Base-by-base conservation (phyloP, 805 yeast genomes). In the Spathaspora girioi region DNA sequence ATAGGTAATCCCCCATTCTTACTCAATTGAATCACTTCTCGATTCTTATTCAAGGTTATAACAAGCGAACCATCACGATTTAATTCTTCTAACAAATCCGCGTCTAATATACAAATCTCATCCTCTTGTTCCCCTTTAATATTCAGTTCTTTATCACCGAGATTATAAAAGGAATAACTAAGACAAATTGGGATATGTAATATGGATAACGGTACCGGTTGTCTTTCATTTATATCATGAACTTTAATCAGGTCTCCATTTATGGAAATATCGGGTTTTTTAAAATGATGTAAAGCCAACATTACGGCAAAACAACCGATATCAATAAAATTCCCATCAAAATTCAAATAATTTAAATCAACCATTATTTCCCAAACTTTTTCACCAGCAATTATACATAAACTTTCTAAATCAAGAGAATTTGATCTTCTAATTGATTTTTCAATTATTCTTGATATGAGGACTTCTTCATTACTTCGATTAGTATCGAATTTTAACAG, bases 291-390 rank as follows among this genome's bases (percentile, higher is more conserved):
- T 50, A 94, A 73, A 0, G 89, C 96, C 7, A 93, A 81, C 79
- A 90, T 86, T 7, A 90, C 97, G 0, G 94, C 98, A 50, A 91
- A 77, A 69, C 97, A 89, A 42, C 93, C 86, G 6, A 90, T 87
- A 67, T 94, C 99, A 41, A 92, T 84, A 46, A 94, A 79, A 17
- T 96, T 96, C 42, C 99, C 99, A 68, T 94, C 99, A 62, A 83
- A 90, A 64, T 91, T 87, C 51, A 94, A 69, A 60, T 89, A 88
- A 62, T 91, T 96, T 15, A 94, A 82, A 63, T 92, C 97, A 0
- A 96, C 97, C 52, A 96, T 79, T 11, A 94, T 76, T 50, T 84
- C 78, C 99, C 99, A 94, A 63, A 96, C 91, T 57, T 89, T 86
- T 49, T 83, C 79, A 1, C 97, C 98, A 0, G 97, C 96, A 19